Conservation (phyloP, 164 flowering plant genomes). For the Vitis rupestris region DNA sequence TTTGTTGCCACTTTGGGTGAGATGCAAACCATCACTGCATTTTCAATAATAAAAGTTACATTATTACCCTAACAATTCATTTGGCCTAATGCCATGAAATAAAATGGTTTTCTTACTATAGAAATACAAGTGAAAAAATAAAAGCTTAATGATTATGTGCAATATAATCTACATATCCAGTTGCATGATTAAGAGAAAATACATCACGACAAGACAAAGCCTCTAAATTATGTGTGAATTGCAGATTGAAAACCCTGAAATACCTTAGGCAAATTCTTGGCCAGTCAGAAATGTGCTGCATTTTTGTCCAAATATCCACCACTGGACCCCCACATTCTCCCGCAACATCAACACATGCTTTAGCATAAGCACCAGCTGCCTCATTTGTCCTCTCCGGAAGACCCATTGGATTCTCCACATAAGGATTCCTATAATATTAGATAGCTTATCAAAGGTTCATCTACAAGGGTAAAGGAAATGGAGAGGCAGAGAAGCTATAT, state of each 20-base stretch:
- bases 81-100: too few relatives aligned
- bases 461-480: background rate
- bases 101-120: background rate
- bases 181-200: background rate
- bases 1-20: slow-evolving; percentile 49
- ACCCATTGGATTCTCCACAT: slow-evolving; percentile 44
- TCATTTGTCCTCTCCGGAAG: slow-evolving; percentile 81
- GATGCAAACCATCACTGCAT: slow-evolving; percentile 84
- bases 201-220: background rate
- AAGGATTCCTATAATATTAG: slow-evolving; percentile 46
- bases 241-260: background rate
- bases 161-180: background rate
- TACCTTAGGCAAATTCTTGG: slow-evolving; percentile 54
- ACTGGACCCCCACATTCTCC: slow-evolving; percentile 52
- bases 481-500: background rate
- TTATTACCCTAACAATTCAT: background rate
- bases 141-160: background rate
- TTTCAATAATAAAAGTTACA: background rate
- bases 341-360: slow-evolving; percentile 57
- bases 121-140: background rate
- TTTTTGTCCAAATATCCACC: slow-evolving; percentile 68
- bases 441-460: background rate
- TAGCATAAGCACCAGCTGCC: slow-evolving; percentile 68
- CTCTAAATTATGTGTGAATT: background rate
- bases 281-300: slow-evolving; percentile 74